Base-by-base conservation (phyloP, 306 rosid species). In the Castanospermum australe region DNA sequence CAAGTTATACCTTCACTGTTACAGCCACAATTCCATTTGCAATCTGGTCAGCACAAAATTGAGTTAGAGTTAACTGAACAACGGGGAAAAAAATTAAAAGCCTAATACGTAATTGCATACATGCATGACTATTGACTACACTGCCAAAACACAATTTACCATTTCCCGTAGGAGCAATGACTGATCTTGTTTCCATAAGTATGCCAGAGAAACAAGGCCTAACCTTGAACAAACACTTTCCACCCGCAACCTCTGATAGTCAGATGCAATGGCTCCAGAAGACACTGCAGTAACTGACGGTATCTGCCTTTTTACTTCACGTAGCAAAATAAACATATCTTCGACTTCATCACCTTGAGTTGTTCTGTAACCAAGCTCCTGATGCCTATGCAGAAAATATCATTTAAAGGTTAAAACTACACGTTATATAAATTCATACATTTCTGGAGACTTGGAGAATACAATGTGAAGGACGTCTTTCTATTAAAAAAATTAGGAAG, bases 151-250 rank as follows among this genome's bases (percentile, higher is more conserved):
- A 39, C 71, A 64, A 77, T 78, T 89, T 91, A 95, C 99, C 99
- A 95, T 95, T 91, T 91, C 94, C 59, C 90, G 92, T 76, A 95
- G 94, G 76, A 95, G 99, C 85, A 84, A 74, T 62, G 97, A 92
- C 82, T 95, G 99, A 87, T 95, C 96, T 87, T 89, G 97, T 87
- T 88, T 92, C 99, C 99, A 95, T 84, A 95, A 86, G 84, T 89
- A 95, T 69, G 99, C 98, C 81, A 92, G 81, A 81, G 99, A 95
- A 90, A 95, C 98, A 88, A 95, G 95, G 75, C 98, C 98, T 85
- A 95, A 91, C 97, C 99, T 92, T 77, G 99, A 87, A 89, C 99
- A 95, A 36, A 95, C 90, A 92, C 95, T 87, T 89, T 95, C 99
- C 65, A 95, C 99, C 63, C 99, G 92, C 82, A 95, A 85, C 84